Conservation (phyloP, 192 early-diverging fungal species). For the Mortierella claussenii region DNA sequence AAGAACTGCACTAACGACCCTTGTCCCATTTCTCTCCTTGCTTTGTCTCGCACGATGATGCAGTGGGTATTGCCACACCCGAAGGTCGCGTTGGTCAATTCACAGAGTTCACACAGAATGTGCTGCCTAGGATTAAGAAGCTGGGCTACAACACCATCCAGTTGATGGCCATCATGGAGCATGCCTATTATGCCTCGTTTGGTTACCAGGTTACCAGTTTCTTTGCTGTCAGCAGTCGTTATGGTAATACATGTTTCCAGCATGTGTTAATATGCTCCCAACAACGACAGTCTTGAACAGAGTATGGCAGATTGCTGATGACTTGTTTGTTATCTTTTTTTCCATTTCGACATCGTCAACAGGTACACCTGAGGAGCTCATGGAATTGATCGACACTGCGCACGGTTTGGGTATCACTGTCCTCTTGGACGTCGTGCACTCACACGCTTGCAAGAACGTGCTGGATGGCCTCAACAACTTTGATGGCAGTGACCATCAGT, state of each 20-base stretch:
- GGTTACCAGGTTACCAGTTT: constrained; percentile 99
- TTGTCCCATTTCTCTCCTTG: not conserved
- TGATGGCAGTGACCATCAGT: constrained; percentile 97
- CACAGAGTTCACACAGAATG: constrained; percentile 86
- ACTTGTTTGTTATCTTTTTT: not conserved
- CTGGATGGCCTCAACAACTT: constrained; percentile 95
- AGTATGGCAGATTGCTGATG: no score
- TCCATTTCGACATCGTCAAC: not conserved
- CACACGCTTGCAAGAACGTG: constrained; percentile 95
- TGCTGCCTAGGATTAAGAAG: constrained; percentile 86
- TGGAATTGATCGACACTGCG: constrained; percentile 90
- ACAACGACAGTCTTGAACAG: no score
- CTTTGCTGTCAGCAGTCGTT: constrained; percentile 91
- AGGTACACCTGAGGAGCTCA: constrained; percentile 90
- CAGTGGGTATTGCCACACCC: constrained; percentile 93
- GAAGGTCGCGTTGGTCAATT: constrained; percentile 85
- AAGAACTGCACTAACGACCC: no score
- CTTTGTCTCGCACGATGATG: not conserved
- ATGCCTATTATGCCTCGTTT: constrained; percentile 98
- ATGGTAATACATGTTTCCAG: constrained; percentile 69
- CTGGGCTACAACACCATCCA: constrained; percentile 87
- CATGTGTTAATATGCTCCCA: no score
- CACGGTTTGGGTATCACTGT: constrained; percentile 90
- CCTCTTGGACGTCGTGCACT: constrained; percentile 95
- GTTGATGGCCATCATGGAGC: constrained; percentile 97